phyloP scores from a whole-genome alignment of 2,329 filamentous ascomycete species.

The Calonectria pseudoreteaudii region DNA sequence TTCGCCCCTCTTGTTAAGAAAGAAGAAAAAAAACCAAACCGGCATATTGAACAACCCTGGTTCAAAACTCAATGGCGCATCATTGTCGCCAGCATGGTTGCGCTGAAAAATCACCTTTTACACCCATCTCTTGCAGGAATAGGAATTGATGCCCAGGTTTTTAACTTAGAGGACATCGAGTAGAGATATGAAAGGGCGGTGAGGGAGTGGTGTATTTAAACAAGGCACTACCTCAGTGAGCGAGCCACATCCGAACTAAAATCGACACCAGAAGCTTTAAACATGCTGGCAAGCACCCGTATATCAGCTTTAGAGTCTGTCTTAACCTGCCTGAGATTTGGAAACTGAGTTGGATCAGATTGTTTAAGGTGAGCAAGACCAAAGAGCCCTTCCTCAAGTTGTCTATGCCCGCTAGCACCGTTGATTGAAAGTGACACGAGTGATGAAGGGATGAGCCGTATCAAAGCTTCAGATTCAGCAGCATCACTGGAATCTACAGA shows the following conservation, averaged over 20 bases:
- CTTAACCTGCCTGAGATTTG: not conserved
- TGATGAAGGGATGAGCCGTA: conserved; percentile 7
- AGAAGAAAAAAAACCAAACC: not conserved
- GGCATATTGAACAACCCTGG: not conserved
- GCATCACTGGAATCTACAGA: not conserved
- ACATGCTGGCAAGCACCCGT: not conserved
- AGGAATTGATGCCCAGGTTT: not conserved
- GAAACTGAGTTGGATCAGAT: not conserved
- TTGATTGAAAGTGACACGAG: conserved; percentile 10
- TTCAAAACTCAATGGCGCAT: not conserved
- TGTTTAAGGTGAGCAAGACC: conserved; percentile 1
- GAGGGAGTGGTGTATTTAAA: not conserved
- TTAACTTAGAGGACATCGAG: not conserved
- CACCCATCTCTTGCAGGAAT: not conserved
- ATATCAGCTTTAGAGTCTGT: not conserved
- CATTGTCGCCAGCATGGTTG: not conserved
- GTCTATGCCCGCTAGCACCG: not conserved
- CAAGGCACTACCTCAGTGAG: not conserved
- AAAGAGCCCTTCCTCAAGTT: conserved; percentile 8
- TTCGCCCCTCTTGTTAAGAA: not conserved
- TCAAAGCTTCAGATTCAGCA: not conserved
- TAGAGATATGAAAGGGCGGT: not conserved
- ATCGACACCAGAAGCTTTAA: not conserved
- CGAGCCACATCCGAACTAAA: not conserved
- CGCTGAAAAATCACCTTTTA: not conserved